Base-by-base conservation (phyloP, 202 grass and related monocot species). In the Zizania palustris region DNA sequence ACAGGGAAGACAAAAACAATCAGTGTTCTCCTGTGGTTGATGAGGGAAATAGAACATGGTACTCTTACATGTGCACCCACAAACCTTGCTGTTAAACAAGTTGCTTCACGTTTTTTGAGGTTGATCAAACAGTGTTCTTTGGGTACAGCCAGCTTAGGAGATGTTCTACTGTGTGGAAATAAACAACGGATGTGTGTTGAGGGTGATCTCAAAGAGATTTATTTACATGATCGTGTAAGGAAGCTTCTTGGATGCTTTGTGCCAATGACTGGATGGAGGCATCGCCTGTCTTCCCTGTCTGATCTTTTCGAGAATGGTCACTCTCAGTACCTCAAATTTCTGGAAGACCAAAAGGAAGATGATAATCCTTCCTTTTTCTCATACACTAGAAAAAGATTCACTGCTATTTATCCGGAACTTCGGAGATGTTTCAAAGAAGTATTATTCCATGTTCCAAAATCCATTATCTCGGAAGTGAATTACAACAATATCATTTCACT, bases 1-100 rank as follows among this genome's bases (percentile, higher is more conserved):
- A 90, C 88, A 22, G 91, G 91, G 53, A 91, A 93, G 70, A 93
- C 88, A 8, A 93, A 90, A 78, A 91, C 88, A 21, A 75, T 78
- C 50, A 84, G 75, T 71, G 77, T 82, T 8, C 57, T 93, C 6
- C 28, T 93, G 39, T 85, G 85, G 82, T 60, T 86, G 51, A 73
- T 93, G 79, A 69, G 70, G 61, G 73, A 75, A 72, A 64, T 57
- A 16, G 74, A 70, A 57, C 69, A 82, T 65, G 79, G 76, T 50
- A 82, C 80, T 54, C 75, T 93, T 40, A 63, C 83, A 65, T 93
- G 91, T 51, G 88, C 91, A 76, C 88, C 88, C 1, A 93, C 91
- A 69, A 93, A 93, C 46, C 84, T 84, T 71, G 91, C 91, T 79
- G 62, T 93, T 8, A 88, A 74, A 73, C 82, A 91, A 84, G 67